Base-by-base conservation (phyloP, 768 basidiomycete species). In the Saitozyma podzolica region DNA sequence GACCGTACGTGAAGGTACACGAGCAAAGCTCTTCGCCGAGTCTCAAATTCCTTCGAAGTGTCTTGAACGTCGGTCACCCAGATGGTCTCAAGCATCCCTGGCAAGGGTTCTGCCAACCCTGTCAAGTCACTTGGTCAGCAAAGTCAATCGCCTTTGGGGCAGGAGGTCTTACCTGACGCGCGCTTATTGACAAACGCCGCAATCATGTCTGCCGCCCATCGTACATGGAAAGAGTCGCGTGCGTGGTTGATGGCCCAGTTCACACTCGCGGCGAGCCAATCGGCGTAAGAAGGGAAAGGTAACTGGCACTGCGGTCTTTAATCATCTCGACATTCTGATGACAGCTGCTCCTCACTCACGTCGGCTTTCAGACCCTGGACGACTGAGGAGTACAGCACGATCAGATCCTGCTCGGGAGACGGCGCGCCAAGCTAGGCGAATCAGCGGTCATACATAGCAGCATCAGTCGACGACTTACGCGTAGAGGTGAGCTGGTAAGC, bases 101-200 rank as follows among this genome's bases (percentile, higher is more conserved):
- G 65, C 41, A 75, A 43, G 9, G 65, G 57, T 13, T 68, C 64
- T 13, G 54, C 52, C 29, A 76, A 53, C 10, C 62, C 74, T 72
- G 45, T 16, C n/a, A 41, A 9, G 37, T 56, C 40, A 61, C 59
- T 40, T 14, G 8, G 37, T 19, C 9, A 40, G 17, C 10, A 37
- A 41, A 20, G 19, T 55, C 16, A 20, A 13, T 3, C 17, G 14
- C 13, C 40, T 5, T n/a, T 13, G 37, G 40, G 17, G 16, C 45
- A 42, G 11, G 19, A 8, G 6, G 19, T 42, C 84, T 65, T 53
- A 92, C 93, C 86, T 47, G 86, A 83, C 9, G 83, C 82, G 43
- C 86, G 85, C 77, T 92, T 91, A 77, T 97, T 96, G 37, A 92
- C 79, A n/a, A 90, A 80, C 0, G 87, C 84, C 0, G 88, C 83